Conservation (phyloP, 1,284 basidiomycete genomes). For the Tetrapyrgos nigripes region DNA sequence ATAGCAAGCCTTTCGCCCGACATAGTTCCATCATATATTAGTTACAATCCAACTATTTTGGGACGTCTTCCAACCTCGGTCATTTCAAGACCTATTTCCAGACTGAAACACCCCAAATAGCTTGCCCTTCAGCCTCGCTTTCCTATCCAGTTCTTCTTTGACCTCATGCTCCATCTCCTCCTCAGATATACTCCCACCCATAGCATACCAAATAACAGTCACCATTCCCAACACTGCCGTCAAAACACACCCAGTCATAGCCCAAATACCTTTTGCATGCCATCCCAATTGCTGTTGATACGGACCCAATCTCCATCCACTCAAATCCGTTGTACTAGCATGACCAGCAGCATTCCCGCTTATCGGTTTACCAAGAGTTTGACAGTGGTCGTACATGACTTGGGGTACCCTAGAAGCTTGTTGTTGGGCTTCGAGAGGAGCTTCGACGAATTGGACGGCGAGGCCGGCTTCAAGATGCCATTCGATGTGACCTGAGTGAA, state of each 20-base stretch:
- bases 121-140: slow-evolving; percentile 47
- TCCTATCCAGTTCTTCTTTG: slow-evolving; percentile 57
- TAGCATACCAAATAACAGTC: slow-evolving; percentile 81
- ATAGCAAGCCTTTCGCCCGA: too few relatives aligned
- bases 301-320: slow-evolving; percentile 68
- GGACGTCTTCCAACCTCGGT: too few relatives aligned
- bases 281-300: slow-evolving; percentile 78
- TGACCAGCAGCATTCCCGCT: slow-evolving; percentile 85
- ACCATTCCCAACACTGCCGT: slow-evolving; percentile 84
- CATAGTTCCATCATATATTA: too few relatives aligned
- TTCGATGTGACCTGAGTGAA: slow-evolving; percentile 72
- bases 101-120: slow-evolving; percentile 36
- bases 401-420: slow-evolving; percentile 51
- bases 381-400: slow-evolving; percentile 75
- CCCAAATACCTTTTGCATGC: slow-evolving; percentile 81
- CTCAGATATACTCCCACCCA: slow-evolving; percentile 71
- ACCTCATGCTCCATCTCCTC: slow-evolving; percentile 81
- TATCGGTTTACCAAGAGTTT: slow-evolving; percentile 57
- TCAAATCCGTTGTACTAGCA: slow-evolving; percentile 64
- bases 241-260: slow-evolving; percentile 86
- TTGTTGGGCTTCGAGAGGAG: slow-evolving; percentile 62
- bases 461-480: slow-evolving; percentile 85
- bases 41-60: too few relatives aligned
- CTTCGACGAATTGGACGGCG: slow-evolving; percentile 80
- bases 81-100: not conserved